Conservation (phyloP, 805 yeast genomes). For the Pichia rugopelliculosa region DNA sequence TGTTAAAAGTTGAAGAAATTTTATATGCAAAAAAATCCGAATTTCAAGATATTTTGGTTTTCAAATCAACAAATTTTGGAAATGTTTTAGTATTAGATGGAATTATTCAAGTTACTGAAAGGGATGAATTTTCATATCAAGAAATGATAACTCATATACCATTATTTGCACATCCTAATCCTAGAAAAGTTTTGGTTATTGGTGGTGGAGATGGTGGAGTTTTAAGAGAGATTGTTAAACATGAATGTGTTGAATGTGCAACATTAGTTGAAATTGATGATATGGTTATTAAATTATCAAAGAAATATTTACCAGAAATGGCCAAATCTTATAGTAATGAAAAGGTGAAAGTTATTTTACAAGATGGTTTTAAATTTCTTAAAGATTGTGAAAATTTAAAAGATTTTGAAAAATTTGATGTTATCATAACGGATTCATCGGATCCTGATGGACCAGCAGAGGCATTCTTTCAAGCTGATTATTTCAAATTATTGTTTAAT, state of each 20-base stretch:
- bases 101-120: slow-evolving; percentile 82
- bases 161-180: slow-evolving; percentile 65
- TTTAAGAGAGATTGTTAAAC: slow-evolving; percentile 74
- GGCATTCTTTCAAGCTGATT: slow-evolving; percentile 70
- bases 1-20: slow-evolving; percentile 53
- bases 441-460: slow-evolving; percentile 96
- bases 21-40: slow-evolving; percentile 60
- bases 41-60: slow-evolving; percentile 79
- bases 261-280: slow-evolving; percentile 87
- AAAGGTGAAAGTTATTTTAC: slow-evolving; percentile 57
- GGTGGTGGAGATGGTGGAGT: slow-evolving; percentile 99
- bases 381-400: slow-evolving; percentile 32
- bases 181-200: slow-evolving; percentile 72
- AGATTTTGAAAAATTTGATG: slow-evolving; percentile 53
- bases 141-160: slow-evolving; percentile 87
- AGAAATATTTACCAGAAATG: slow-evolving; percentile 72
- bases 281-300: slow-evolving; percentile 65
- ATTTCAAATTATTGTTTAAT: slow-evolving; percentile 58
- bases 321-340: slow-evolving; percentile 56
- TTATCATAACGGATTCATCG: slow-evolving; percentile 85
- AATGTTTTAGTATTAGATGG: slow-evolving; percentile 88
- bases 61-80: slow-evolving; percentile 69
- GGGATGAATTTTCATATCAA: slow-evolving; percentile 91
- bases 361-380: slow-evolving; percentile 80
- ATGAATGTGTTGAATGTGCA: slow-evolving; percentile 49